phyloP scores from a whole-genome alignment of 148 eudicot species.

The Rhododendron molle region DNA sequence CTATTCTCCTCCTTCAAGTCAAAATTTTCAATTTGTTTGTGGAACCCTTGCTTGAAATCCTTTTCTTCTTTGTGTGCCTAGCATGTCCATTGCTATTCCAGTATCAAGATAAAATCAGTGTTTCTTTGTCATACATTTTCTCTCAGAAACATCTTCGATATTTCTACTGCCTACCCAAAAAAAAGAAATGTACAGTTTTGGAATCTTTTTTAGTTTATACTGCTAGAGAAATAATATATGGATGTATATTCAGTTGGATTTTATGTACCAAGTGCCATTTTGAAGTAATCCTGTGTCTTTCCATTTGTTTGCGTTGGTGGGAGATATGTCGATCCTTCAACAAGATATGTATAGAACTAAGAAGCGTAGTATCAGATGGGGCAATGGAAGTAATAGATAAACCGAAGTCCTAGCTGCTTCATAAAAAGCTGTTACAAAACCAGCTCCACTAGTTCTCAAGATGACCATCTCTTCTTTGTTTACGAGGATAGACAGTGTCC shows the following conservation, averaged over 20 bases:
- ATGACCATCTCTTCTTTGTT: not conserved
- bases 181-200: not conserved
- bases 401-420: not conserved
- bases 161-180: not conserved
- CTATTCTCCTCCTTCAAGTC: not conserved
- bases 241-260: not conserved
- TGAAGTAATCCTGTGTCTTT: not conserved
- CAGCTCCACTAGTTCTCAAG: not conserved
- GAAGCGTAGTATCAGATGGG: not conserved
- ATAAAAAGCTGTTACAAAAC: not conserved
- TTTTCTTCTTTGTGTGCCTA: not conserved
- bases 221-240: not conserved
- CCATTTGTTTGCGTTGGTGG: not conserved
- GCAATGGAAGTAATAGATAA: not conserved
- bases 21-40: not conserved
- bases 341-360: not conserved
- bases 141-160: not conserved
- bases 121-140: not conserved
- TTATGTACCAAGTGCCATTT: not conserved
- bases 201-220: not conserved
- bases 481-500: not conserved
- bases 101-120: not conserved
- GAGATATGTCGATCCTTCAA: not conserved
- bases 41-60: not conserved
- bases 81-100: not conserved